Percentiles rank a stretch among this genome's conserved stretches.
phyloP scores from a whole-genome alignment of 2,329 filamentous ascomycete genomes.

The Exophiala oligosperma region DNA sequence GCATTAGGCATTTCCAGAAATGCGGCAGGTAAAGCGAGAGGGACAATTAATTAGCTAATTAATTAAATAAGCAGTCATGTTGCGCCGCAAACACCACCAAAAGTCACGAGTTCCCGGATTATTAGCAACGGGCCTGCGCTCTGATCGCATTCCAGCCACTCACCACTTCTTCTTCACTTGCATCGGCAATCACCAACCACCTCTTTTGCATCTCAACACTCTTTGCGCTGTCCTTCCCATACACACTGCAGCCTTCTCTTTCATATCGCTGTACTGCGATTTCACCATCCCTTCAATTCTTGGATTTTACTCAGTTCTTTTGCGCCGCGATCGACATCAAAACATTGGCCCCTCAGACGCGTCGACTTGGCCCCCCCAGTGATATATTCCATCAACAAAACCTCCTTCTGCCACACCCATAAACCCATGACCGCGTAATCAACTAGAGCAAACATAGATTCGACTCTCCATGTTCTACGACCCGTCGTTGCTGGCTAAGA shows the following conservation, averaged over 20 bases:
- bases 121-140: not conserved
- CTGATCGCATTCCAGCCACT: not conserved
- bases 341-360: conserved; percentile 12
- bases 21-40: too few relatives aligned
- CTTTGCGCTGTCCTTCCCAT: not conserved
- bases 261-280: not conserved
- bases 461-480: conserved; percentile 83
- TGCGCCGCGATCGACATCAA: not conserved
- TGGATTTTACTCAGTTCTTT: not conserved
- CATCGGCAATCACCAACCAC: conserved; percentile 8
- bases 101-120: too few relatives aligned
- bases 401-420: not conserved
- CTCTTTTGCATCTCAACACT: conserved; percentile 2
- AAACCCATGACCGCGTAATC: conserved; percentile 6
- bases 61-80: not conserved
- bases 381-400: not conserved
- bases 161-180: not conserved
- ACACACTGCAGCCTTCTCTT: not conserved
- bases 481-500: conserved; percentile 92
- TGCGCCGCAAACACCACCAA: not conserved
- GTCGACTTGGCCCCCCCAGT: conserved; percentile 5
- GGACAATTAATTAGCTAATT: not conserved
- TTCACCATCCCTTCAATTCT: not conserved
- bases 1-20: too few relatives aligned
- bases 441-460: not conserved